Evolutionary conservation across 2,329 filamentous ascomycete genomes (phyloP), one percentile per base, ranked within the genome.

Genomic region (Paecilomyces sp.): DNA sequence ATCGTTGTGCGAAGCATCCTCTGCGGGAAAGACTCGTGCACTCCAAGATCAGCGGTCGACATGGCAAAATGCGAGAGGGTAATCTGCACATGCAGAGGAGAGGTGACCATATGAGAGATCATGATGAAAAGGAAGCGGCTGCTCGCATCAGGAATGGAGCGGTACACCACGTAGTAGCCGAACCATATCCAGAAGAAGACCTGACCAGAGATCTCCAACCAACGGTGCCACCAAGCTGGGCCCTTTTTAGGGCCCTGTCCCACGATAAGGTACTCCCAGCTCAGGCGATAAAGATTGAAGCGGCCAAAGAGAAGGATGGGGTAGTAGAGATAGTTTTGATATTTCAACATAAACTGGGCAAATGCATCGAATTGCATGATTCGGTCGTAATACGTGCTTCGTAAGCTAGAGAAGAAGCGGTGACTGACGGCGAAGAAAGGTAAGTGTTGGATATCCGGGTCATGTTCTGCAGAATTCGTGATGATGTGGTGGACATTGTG

Each of bases 401-500:
- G 82, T 55, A 96, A 79, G 60, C 80, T 88, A 47, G 82, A 81
- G 57, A 96, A 83, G 68, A 94, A 88, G 25, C 91, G 86, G 67
- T 95, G 91, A 1, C 90, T 92, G 31, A 94, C 85, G 61, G 91
- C 91, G 72, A 97, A 91, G 72, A 96, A 88, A 2, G 92, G 92
- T 75, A 96, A 85, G 72, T 96, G 89, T 72, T 93, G 86, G 67
- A 97, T 97, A 72, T 97, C 93, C 0, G 94, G 93, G 72, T 97
- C 93, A 72, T 97, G 93, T 74, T 97, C 94, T 13, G 92, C 90
- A 52, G 89, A 89, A 74, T 97, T 97, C 18, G 94, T 97, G 57
- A 97, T 89, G 66, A 97, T 92, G 70, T 97, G 93, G 72, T 97
- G 93, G 8, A 97, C 92, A 70, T 97, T 97, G 76, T 97, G 93